These are phyloP conservation scores for Xerophyta viscosa DNA, from an alignment of 106 monocot genomes.

Conservation along the genomic window DNA sequence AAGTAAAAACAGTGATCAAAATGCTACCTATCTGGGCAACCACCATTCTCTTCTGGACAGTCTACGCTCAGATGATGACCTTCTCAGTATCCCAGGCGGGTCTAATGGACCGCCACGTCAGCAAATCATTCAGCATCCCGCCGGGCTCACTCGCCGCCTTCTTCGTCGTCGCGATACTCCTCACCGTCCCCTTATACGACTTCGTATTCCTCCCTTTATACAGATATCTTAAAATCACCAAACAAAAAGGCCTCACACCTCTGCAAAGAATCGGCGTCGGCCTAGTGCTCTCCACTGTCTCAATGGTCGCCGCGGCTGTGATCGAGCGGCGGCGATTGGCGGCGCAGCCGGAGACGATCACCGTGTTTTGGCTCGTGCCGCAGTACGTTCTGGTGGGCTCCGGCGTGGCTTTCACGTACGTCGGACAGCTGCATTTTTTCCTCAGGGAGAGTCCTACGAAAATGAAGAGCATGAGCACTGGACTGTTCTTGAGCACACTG, in stretches of 20 bases:
- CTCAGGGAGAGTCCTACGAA: slow-evolving; percentile 64
- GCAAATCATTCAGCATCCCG: too few relatives aligned
- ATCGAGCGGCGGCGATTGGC: too few relatives aligned
- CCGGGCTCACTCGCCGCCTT: slow-evolving; percentile 44
- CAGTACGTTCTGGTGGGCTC: slow-evolving; percentile 73
- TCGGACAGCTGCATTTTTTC: slow-evolving; percentile 92
- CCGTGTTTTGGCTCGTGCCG: slow-evolving; percentile 12
- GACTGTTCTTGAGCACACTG: slow-evolving; percentile 61
- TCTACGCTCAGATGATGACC: too few relatives aligned
- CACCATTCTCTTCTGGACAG: slow-evolving; percentile 53
- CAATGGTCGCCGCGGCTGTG: too few relatives aligned
- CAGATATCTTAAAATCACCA: neutral
- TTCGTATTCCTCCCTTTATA: neutral
- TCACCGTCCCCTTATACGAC: slow-evolving; percentile 41
- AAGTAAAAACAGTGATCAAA: neutral
- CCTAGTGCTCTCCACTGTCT: neutral
- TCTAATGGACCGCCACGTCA: too few relatives aligned
- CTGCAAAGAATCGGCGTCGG: neutral
- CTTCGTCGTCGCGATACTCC: slow-evolving; percentile 67
- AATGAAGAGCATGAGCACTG: slow-evolving; percentile 97
- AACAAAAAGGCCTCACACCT: neutral
- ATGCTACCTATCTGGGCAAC: slow-evolving; percentile 9
- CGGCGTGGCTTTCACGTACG: slow-evolving; percentile 75
- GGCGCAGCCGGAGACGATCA: too few relatives aligned
- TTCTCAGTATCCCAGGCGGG: too few relatives aligned